Conservation (phyloP, 345 rosid species). For the Camelina sativa region DNA sequence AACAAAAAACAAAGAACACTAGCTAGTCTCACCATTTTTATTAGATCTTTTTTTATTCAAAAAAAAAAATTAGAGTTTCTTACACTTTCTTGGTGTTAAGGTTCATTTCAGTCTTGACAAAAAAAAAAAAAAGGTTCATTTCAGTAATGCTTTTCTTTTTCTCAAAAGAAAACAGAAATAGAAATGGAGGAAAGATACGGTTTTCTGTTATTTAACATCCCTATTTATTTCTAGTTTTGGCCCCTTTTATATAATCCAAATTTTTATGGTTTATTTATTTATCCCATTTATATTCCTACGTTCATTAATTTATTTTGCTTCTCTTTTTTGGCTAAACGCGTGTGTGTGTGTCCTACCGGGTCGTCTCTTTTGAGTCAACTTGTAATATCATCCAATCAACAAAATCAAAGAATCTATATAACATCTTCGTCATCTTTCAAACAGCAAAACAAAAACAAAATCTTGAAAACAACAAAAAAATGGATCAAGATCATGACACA, state of each 20-base stretch:
- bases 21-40: not conserved
- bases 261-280: not conserved
- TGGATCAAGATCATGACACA: conserved; percentile 27
- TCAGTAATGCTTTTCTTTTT: not conserved
- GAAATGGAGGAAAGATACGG: not conserved
- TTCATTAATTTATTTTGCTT: not conserved
- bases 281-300: not conserved
- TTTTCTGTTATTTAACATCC: conserved; percentile 19
- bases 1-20: not conserved
- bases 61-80: not conserved
- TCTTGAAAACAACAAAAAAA: not conserved
- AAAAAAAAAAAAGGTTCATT: no score
- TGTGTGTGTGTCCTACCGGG: not conserved
- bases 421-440: conserved; percentile 24
- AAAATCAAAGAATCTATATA: conserved; percentile 22
- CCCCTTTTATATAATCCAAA: not conserved
- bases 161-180: not conserved
- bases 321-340: conserved; percentile 3
- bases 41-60: not conserved
- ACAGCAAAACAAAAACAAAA: not conserved
- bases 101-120: no score
- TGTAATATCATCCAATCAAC: conserved; percentile 14
- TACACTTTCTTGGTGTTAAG: not conserved
- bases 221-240: not conserved
- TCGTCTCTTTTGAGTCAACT: conserved; percentile 22